These are phyloP conservation scores for Microdochium nivale DNA, from an alignment of 2,329 filamentous ascomycete species.

Conservation along the genomic window DNA sequence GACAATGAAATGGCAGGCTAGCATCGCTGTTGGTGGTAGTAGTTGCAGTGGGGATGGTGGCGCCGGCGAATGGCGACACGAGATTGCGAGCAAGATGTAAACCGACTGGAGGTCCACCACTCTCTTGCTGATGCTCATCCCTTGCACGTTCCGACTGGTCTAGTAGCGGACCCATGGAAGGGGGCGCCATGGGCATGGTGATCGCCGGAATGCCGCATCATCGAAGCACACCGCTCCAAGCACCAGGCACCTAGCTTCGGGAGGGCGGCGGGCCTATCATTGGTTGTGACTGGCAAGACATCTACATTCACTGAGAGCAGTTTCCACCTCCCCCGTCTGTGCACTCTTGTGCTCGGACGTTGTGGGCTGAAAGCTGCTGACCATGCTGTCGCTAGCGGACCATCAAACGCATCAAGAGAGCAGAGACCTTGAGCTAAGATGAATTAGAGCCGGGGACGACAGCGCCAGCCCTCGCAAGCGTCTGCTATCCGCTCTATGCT, in stretches of 20 bases:
- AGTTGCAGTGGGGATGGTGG: neutral
- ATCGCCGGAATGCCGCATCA: neutral
- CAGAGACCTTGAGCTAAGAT: too few relatives aligned
- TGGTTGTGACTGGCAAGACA: neutral
- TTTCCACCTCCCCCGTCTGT: neutral
- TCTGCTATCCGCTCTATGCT: too few relatives aligned
- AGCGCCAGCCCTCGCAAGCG: too few relatives aligned
- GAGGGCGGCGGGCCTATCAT: neutral
- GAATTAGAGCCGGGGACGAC: too few relatives aligned
- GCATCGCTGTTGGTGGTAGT: too few relatives aligned
- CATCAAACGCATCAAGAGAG: neutral
- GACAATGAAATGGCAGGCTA: neutral
- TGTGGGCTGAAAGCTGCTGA: neutral
- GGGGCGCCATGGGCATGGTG: neutral
- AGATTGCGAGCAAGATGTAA: neutral
- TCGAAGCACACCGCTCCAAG: neutral
- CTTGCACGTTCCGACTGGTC: too few relatives aligned
- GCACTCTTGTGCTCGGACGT: neutral
- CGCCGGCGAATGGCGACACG: neutral
- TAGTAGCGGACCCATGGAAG: too few relatives aligned
- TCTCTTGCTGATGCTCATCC: neutral
- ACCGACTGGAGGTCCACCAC: neutral
- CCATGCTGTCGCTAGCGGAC: neutral
- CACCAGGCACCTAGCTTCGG: neutral
- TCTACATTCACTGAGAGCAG: neutral